A percentile compares a stretch with the other conserved stretches of the same genome.
Conservation (phyloP, 805 yeast genomes). For the Ogataea glucozyma region DNA sequence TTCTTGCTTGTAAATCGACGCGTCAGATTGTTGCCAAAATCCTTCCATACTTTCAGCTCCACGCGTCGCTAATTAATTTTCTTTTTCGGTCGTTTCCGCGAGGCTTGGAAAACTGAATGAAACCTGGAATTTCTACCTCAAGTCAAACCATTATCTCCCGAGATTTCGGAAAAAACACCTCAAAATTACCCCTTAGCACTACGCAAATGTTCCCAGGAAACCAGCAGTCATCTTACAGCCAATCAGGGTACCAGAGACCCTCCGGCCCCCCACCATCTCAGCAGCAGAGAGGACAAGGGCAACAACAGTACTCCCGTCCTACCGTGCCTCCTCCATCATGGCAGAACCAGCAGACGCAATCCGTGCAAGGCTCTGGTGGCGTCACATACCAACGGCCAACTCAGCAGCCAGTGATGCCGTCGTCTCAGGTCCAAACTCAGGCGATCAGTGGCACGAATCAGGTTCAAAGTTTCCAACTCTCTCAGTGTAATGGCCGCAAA, state of each 20-base stretch:
- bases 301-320: constrained; percentile 16
- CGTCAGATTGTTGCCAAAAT: background rate
- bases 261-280: constrained; percentile 19
- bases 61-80: constrained; percentile 1
- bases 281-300: too few relatives aligned
- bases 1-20: background rate
- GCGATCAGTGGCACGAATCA: constrained; percentile 37
- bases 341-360: constrained; percentile 14
- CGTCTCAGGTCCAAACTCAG: constrained; percentile 21
- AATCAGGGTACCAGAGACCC: constrained; percentile 24
- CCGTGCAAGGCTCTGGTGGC: constrained; percentile 8
- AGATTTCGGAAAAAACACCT: background rate
- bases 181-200: too few relatives aligned
- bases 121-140: constrained; percentile 3
- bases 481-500: constrained; percentile 68
- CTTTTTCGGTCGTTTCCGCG: background rate
- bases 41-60: too few relatives aligned
- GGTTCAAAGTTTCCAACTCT: constrained; percentile 46
- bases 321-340: constrained; percentile 19
- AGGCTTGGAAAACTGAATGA: constrained; percentile 5
- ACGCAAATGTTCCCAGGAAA: constrained; percentile 26
- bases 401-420: constrained; percentile 22
- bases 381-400: constrained; percentile 18
- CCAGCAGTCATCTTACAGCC: constrained; percentile 15
- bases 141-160: background rate